Evolutionary conservation across 2,329 filamentous ascomycete species (phyloP), one percentile per base, ranked within the genome.

Genomic region (Periglandula ipomoeae): DNA sequence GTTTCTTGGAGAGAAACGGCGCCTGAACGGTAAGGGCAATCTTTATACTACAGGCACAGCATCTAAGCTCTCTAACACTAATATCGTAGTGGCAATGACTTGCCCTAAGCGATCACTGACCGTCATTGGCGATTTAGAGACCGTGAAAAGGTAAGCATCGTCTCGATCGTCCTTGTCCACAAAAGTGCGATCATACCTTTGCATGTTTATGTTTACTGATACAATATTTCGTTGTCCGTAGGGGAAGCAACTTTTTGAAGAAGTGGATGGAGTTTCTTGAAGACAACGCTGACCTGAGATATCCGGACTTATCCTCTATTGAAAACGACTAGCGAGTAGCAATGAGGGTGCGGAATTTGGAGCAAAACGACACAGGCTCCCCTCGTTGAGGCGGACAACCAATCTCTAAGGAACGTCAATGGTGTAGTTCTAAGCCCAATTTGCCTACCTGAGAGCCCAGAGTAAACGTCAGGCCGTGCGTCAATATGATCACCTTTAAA

Each of bases 51-150:
- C 20, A 26, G 37, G 34, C 11, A 13, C 13, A 20, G 6, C 37
- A 26, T 45, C 17, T 47, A 13, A 39, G 7, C 10, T 19, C 13
- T 41, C 45, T 47, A 26, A 42, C 37, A 32, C 17, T 20, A 3
- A n/a, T 11, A 24, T n/a, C 17, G 32, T 89, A 95, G 90, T 97
- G 58, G 91, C 93, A 47, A 97, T 98, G 90, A 98, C 93, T 53
- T 81, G 93, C 56, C 89, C 93, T 5, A 91, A 87, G 70, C 80
- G 93, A 57, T 91, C 93, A 62, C 74, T 98, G 39, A 93, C 87
- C 53, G 78, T 98, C 17, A 85, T 96, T 59, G 93, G 91, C 40
- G 93, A 98, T 66, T 93, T 89, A 51, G 93, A 96, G 64, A 97
- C 91, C 3, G 87, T 95, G 48, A 83, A 84, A 67, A 82, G 79